Conservation (phyloP, 331 rosid genomes). For the Arachis monticola region DNA sequence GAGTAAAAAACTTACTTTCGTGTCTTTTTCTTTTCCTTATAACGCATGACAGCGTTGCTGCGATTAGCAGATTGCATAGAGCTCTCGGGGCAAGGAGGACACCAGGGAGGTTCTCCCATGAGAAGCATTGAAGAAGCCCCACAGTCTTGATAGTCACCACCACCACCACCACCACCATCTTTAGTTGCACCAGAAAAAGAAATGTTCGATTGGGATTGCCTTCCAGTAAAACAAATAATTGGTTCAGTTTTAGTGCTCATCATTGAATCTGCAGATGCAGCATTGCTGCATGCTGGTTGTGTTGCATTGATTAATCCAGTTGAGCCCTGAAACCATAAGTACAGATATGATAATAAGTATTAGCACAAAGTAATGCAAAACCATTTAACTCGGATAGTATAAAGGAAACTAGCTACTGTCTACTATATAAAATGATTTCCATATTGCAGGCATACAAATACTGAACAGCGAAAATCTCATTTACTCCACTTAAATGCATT, state of each 20-base stretch:
- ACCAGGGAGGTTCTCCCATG: slow-evolving; percentile 96
- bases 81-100: slow-evolving; percentile 71
- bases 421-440: slow-evolving; percentile 23
- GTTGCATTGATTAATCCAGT: slow-evolving; percentile 54
- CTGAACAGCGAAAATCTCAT: slow-evolving; percentile 20
- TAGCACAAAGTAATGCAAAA: slow-evolving; percentile 16
- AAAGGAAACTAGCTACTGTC: slow-evolving; percentile 14
- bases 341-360: slow-evolving; percentile 29
- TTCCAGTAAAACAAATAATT: slow-evolving; percentile 52
- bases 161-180: slow-evolving; percentile 64
- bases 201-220: slow-evolving; percentile 68
- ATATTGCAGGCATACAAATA: slow-evolving; percentile 14
- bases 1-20: slow-evolving; percentile 65
- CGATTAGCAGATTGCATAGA: slow-evolving; percentile 80
- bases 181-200: slow-evolving; percentile 84
- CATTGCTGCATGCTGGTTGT: slow-evolving; percentile 75
- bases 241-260: slow-evolving; percentile 87
- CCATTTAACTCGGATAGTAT: slow-evolving; percentile 16
- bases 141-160: slow-evolving; percentile 86
- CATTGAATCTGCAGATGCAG: slow-evolving; percentile 82
- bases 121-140: slow-evolving; percentile 82
- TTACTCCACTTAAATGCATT: slow-evolving; percentile 1
- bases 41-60: slow-evolving; percentile 88
- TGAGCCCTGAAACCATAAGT: slow-evolving; percentile 56
- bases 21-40: slow-evolving; percentile 91